These are phyloP conservation scores for Lineolata rhizophorae DNA, from an alignment of 495 filamentous ascomycete species.

Conservation along the genomic window DNA sequence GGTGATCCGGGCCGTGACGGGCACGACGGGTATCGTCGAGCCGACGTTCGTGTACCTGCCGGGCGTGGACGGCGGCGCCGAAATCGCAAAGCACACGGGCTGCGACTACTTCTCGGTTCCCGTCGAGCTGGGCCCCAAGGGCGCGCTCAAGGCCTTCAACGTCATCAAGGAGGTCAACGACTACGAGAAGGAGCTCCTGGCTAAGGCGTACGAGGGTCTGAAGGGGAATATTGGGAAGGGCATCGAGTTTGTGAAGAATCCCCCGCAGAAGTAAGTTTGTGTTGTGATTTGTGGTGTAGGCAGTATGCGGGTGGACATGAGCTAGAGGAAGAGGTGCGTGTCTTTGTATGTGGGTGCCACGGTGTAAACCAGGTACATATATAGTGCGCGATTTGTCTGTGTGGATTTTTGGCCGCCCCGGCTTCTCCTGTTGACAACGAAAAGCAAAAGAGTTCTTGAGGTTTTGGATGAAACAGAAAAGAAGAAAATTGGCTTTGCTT, in stretches of 20 bases:
- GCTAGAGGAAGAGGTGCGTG: no score
- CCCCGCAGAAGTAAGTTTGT: no score
- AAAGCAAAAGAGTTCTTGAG: no score
- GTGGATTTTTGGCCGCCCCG: no score
- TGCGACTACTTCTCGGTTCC: constrained; percentile 91
- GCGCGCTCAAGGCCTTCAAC: constrained; percentile 65
- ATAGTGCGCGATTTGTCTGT: no score
- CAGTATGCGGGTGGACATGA: no score
- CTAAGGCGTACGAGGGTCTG: constrained; percentile 47
- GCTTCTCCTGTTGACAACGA: no score
- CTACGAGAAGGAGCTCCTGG: constrained; percentile 70
- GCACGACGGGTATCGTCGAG: constrained; percentile 79
- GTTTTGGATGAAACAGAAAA: no score
- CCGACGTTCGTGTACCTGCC: constrained; percentile 88
- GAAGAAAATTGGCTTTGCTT: no score
- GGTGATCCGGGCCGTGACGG: constrained; percentile 68
- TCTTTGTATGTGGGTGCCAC: no score
- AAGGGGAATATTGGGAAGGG: constrained; percentile 90
- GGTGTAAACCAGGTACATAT: no score
- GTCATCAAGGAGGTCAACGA: constrained; percentile 49
- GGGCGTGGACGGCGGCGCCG: constrained; percentile 70
- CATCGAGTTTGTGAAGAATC: constrained; percentile 68
- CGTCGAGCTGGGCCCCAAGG: constrained; percentile 72
- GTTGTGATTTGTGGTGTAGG: no score
- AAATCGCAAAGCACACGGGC: constrained; percentile 58